Conservation (phyloP, 1,284 basidiomycete genomes). For the Cryptococcus maquisensis region DNA sequence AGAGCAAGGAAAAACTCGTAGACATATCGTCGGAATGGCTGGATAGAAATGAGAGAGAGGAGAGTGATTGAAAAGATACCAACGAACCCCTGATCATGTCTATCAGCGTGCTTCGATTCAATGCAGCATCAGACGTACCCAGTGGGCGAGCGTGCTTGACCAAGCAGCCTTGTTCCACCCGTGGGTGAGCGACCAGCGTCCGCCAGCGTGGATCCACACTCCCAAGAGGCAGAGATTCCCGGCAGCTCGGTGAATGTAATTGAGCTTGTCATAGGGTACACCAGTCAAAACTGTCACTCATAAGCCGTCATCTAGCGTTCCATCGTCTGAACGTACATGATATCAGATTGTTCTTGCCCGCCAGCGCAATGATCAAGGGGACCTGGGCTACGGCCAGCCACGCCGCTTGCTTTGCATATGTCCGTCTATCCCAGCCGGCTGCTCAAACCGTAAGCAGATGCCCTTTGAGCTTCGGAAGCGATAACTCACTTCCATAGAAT, state of each 20-base stretch:
- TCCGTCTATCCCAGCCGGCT: slow-evolving; percentile 21
- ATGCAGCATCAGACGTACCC: slow-evolving; percentile 16
- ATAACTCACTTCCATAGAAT: slow-evolving; percentile 27
- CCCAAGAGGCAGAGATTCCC: slow-evolving; percentile 31
- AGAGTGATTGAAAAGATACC: slow-evolving; percentile 50
- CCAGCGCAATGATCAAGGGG: slow-evolving; percentile 60
- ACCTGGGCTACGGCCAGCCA: slow-evolving; percentile 57
- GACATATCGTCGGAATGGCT: slow-evolving; percentile 46
- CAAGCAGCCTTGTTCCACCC: slow-evolving; percentile 13
- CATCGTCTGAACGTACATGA: slow-evolving; percentile 51
- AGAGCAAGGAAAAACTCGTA: slow-evolving; percentile 55
- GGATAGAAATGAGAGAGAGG: slow-evolving; percentile 49
- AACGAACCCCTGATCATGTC: slow-evolving; percentile 38
- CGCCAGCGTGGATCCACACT: slow-evolving; percentile 32
- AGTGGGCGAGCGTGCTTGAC: slow-evolving; percentile 15
- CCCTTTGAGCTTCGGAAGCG: background rate
- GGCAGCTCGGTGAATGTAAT: slow-evolving; percentile 39
- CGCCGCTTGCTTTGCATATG: slow-evolving; percentile 51
- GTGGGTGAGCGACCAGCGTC: slow-evolving; percentile 17
- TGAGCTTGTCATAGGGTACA: slow-evolving; percentile 57
- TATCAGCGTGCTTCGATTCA: background rate
- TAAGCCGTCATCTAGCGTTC: background rate
- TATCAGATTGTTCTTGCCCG: slow-evolving; percentile 62
- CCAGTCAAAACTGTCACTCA: slow-evolving; percentile 56
- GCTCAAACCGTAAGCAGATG: background rate